These are phyloP conservation scores for Miscanthus lutarioriparius DNA, from an alignment of 176 grass and related monocot species.

Conservation along the genomic window DNA sequence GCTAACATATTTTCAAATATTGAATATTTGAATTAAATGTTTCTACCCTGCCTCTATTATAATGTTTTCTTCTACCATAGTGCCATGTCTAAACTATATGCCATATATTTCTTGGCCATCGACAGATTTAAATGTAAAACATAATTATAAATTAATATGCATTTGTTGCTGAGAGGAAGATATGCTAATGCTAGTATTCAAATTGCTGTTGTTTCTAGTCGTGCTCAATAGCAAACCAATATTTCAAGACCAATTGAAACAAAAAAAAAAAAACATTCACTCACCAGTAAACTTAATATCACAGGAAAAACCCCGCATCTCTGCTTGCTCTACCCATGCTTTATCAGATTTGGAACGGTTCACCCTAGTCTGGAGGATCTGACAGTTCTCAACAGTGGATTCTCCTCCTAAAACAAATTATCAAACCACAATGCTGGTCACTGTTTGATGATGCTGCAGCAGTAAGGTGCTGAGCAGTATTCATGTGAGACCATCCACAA, in stretches of 20 bases:
- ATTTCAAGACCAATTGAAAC: neutral
- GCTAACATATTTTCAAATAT: neutral
- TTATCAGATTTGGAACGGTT: conserved; percentile 90
- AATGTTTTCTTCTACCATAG: neutral
- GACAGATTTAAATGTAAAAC: neutral
- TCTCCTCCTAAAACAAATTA: conserved; percentile 68
- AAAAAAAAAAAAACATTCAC: neutral
- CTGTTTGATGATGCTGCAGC: neutral
- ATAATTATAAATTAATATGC: neutral
- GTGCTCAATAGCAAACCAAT: conserved; percentile 5
- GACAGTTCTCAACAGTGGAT: conserved; percentile 85
- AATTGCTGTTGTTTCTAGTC: neutral
- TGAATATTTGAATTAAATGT: neutral
- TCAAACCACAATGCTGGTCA: neutral
- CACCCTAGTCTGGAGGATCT: conserved; percentile 90
- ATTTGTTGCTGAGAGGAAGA: neutral
- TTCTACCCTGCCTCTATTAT: neutral
- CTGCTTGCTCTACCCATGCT: conserved; percentile 65
- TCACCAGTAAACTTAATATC: conserved; percentile 89
- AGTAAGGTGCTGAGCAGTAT: neutral
- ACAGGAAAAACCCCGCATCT: conserved; percentile 82
- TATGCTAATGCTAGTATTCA: neutral
- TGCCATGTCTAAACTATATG: neutral
- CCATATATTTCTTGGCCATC: neutral
- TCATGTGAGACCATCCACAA: neutral